Evolutionary conservation across 208 protist species (phyloP), one percentile per base, ranked within the genome.

Genomic region (Angomonas deanei): DNA sequence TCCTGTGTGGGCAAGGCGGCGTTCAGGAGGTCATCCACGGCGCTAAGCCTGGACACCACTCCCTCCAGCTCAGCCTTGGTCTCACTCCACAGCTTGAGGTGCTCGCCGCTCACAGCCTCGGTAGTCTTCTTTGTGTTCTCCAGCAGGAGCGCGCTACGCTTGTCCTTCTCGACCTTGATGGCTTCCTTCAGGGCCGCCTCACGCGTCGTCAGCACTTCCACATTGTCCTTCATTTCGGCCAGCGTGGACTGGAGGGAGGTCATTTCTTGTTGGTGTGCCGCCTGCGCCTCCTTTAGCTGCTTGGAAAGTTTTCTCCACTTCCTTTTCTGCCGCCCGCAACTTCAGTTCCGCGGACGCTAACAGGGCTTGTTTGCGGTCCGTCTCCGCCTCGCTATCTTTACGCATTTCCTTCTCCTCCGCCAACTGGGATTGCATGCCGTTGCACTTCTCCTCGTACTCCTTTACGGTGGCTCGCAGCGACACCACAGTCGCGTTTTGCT

Each of bases 21-120:
- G n/a, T 53, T 26, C n/a, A 53, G 47, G 6, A n/a, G 5, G 5
- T 53, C 21, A 5, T 53, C 47, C 47, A 24, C 47, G 10, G 6
- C 19, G 47, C 19, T 26, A n/a, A 28, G 23, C n/a, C 8, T 26
- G 47, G 47, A 8, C 19, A 11, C 47, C 8, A 53, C 10, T 11
- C 10, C 11, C 5, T 53, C 47, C 21, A 28, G 23, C 23, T 53
- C 23, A 11, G 8, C 47, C 23, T 53, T 53, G n/a, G 23, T 26
- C 23, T 53, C 53, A 21, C 24, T 33, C 66, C 68, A 42, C 30
- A 39, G 46, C 32, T 82, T 65, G 31, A 55, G 49, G 48, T 70
- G 63, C 21, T 58, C 56, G n/a, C 47, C 42, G n/a, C n/a, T 11
- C 11, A 28, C 11, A 5, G 23, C 47, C 23, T 53, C 47, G n/a